phyloP scores from a whole-genome alignment of 2,329 filamentous ascomycete species.

The Trichoderma atroviride region DNA sequence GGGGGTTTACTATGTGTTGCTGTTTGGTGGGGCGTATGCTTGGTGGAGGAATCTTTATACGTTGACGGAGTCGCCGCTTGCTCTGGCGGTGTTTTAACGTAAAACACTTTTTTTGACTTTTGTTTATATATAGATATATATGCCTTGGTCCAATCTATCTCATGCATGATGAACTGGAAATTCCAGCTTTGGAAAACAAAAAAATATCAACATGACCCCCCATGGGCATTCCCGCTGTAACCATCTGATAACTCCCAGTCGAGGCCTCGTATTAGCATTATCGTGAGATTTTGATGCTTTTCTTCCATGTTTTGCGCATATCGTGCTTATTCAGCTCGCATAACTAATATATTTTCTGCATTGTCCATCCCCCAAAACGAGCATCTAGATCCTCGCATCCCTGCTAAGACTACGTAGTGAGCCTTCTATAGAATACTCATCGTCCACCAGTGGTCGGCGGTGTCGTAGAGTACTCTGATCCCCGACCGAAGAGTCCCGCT shows the following conservation, averaged over 20 bases:
- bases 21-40: conserved; percentile 69
- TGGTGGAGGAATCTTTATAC: conserved; percentile 75
- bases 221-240: not conserved
- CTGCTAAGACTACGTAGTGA: conserved; percentile 47
- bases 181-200: not conserved
- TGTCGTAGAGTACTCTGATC: conserved; percentile 45
- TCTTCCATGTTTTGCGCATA: conserved; percentile 3
- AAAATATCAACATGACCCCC: not conserved
- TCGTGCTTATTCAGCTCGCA: not conserved
- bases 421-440: conserved; percentile 51
- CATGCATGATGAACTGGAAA: not conserved
- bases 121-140: not conserved
- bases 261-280: not conserved
- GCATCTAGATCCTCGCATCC: conserved; percentile 31
- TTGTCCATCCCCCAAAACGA: not conserved
- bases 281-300: conserved; percentile 4
- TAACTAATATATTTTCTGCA: not conserved
- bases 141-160: not conserved
- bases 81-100: conserved; percentile 38
- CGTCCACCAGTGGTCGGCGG: conserved; percentile 42
- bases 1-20: conserved; percentile 74
- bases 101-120: conserved; percentile 13
- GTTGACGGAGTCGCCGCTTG: conserved; percentile 60
- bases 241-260: not conserved
- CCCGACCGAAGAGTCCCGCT: conserved; percentile 53